Conservation (phyloP, 495 filamentous ascomycete species). For the Friedmanniomyces endolithicus region DNA sequence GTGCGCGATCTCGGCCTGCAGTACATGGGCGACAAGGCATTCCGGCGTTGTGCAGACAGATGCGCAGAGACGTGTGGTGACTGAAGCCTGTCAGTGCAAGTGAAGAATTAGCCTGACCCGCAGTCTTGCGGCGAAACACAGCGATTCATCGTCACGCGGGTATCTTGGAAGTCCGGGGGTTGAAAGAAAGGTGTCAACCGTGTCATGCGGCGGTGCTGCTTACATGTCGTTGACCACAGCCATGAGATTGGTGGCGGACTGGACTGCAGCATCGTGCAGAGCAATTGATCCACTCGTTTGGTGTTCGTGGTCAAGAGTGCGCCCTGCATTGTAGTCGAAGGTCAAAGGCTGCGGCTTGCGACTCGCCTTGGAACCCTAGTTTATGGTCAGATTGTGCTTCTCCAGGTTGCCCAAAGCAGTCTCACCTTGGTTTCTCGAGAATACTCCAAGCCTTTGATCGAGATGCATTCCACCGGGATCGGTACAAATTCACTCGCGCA, state of each 20-base stretch:
- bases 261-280: slow-evolving; percentile 27
- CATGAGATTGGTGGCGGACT: slow-evolving; percentile 28
- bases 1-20: slow-evolving; percentile 27
- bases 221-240: slow-evolving; percentile 28
- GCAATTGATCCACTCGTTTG: slow-evolving; percentile 21
- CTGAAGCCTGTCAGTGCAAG: slow-evolving; percentile 8
- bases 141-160: too few relatives aligned
- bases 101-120: too few relatives aligned
- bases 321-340: slow-evolving; percentile 4
- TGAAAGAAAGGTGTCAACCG: too few relatives aligned
- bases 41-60: slow-evolving; percentile 12
- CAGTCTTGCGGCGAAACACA: too few relatives aligned
- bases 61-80: slow-evolving; percentile 26
- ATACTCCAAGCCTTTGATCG: slow-evolving; percentile 8
- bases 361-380: not conserved
- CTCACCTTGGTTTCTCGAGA: slow-evolving; percentile 1
- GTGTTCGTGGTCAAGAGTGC: slow-evolving; percentile 11
- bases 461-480: slow-evolving; percentile 15
- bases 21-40: slow-evolving; percentile 24
- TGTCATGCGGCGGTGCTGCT: too few relatives aligned
- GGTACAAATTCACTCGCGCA: slow-evolving; percentile 15
- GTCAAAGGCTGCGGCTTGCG: slow-evolving; percentile 10
- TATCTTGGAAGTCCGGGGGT: too few relatives aligned
- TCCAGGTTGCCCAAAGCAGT: not conserved
- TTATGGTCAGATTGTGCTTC: not conserved